These are phyloP conservation scores for Botrytis byssoidea DNA, from an alignment of 2,329 filamentous ascomycete genomes.

Conservation along the genomic window DNA sequence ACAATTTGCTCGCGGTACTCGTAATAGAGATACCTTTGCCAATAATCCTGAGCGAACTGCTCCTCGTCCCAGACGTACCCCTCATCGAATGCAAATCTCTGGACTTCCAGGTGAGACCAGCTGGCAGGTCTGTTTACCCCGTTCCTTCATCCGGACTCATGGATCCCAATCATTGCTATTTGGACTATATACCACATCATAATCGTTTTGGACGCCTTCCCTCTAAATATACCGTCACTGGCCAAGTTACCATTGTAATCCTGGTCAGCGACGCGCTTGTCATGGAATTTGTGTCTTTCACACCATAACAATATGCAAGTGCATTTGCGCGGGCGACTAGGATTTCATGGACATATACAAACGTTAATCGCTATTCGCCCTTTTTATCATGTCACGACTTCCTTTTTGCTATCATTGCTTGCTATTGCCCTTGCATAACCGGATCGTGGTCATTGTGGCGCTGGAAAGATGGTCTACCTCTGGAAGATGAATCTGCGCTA, in stretches of 20 bases:
- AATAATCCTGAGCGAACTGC: conserved; percentile 58
- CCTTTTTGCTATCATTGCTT: conserved; percentile 36
- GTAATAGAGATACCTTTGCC: conserved; percentile 63
- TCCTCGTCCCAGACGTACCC: conserved; percentile 86
- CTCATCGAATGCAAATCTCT: conserved; percentile 95
- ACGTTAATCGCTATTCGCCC: conserved; percentile 32
- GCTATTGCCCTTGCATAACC: conserved; percentile 32
- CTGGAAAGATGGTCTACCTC: conserved; percentile 33
- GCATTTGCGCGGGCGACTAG: conserved; percentile 39
- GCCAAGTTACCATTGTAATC: conserved; percentile 35
- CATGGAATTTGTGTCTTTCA: conserved; percentile 29
- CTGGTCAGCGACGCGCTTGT: conserved; percentile 36
- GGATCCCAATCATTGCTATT: conserved; percentile 41
- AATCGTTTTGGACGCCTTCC: conserved; percentile 36
- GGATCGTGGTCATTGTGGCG: conserved; percentile 34
- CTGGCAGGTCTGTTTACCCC: conserved; percentile 96
- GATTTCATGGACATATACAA: conserved; percentile 33
- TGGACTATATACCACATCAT: conserved; percentile 39
- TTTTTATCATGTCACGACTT: conserved; percentile 38
- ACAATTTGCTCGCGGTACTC: conserved; percentile 91
- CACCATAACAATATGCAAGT: conserved; percentile 37
- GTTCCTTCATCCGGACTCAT: conserved; percentile 51
- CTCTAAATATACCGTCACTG: conserved; percentile 31
- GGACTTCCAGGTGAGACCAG: conserved; percentile 97
- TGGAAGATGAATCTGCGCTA: conserved; percentile 35